Conservation (phyloP, 2,329 filamentous ascomycete genomes). For the Ampelomyces quisqualis region DNA sequence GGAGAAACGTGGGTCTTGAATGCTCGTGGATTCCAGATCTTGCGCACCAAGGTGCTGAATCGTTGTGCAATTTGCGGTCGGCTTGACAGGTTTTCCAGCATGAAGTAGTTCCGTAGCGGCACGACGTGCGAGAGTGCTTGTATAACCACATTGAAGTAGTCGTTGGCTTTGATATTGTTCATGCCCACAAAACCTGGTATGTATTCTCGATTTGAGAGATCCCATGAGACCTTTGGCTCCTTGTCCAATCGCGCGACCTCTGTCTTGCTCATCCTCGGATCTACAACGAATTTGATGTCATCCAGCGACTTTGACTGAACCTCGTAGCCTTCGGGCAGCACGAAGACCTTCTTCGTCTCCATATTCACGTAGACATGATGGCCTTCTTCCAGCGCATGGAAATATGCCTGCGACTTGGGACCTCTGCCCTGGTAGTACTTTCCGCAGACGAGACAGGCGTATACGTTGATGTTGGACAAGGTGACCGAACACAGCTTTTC, state of each 20-base stretch:
- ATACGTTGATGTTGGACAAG: slow-evolving; percentile 97
- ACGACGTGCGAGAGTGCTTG: slow-evolving; percentile 88
- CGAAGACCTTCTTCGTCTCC: slow-evolving; percentile 86
- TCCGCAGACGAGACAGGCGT: slow-evolving; percentile 96
- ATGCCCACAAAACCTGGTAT: slow-evolving; percentile 94
- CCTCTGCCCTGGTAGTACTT: slow-evolving; percentile 95
- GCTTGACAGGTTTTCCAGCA: slow-evolving; percentile 76
- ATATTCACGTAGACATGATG: slow-evolving; percentile 99
- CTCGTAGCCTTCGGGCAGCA: slow-evolving; percentile 94
- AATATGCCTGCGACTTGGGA: slow-evolving; percentile 93
- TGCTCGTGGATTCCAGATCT: slow-evolving; percentile 95
- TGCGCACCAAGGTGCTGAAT: slow-evolving; percentile 85
- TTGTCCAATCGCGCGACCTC: slow-evolving; percentile 81
- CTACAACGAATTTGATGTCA: slow-evolving; percentile 97
- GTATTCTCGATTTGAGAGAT: slow-evolving; percentile 81
- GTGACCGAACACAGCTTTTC: slow-evolving; percentile 97
- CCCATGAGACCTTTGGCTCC: slow-evolving; percentile 65
- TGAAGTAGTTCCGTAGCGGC: slow-evolving; percentile 86
- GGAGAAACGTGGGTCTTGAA: slow-evolving; percentile 97
- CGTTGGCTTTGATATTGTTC: slow-evolving; percentile 99
- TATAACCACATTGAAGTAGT: slow-evolving; percentile 94
- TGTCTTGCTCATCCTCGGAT: slow-evolving; percentile 77
- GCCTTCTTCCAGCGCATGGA: slow-evolving; percentile 89
- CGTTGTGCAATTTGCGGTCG: slow-evolving; percentile 81
- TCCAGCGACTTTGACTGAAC: slow-evolving; percentile 92